phyloP scores from a whole-genome alignment of 2,329 filamentous ascomycete genomes.

The Zarea fungicola region DNA sequence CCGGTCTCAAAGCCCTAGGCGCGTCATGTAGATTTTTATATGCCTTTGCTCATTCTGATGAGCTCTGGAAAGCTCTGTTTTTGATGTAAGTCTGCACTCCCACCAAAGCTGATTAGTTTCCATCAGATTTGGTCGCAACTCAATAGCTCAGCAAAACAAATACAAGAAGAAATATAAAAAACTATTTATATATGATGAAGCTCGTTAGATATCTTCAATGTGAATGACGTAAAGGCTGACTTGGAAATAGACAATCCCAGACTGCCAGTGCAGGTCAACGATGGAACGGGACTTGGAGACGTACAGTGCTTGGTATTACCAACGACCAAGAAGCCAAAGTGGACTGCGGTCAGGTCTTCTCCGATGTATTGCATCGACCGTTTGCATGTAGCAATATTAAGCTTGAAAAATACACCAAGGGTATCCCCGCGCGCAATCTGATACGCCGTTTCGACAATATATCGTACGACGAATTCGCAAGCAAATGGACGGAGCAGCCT shows the following conservation, averaged over 20 bases:
- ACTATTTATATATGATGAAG: background rate
- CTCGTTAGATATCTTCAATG: background rate
- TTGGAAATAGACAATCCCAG: background rate
- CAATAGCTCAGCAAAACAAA: too few relatives aligned
- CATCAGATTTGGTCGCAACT: background rate
- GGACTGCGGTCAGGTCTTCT: constrained; percentile 75
- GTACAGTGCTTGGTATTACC: constrained; percentile 62
- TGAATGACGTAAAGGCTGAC: background rate
- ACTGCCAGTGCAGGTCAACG: constrained; percentile 13
- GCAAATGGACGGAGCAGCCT: constrained; percentile 70
- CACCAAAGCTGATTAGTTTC: background rate
- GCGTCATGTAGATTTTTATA: constrained; percentile 80
- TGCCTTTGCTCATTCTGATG: constrained; percentile 77
- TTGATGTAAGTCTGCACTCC: constrained; percentile 61
- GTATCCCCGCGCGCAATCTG: constrained; percentile 68
- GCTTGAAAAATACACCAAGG: constrained; percentile 59
- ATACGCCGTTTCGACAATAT: constrained; percentile 68
- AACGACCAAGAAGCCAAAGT: constrained; percentile 49
- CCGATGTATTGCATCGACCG: constrained; percentile 82
- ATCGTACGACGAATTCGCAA: constrained; percentile 66
- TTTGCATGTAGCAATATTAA: constrained; percentile 81
- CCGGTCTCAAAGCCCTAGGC: constrained; percentile 60
- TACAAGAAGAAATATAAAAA: background rate
- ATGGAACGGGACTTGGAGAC: constrained; percentile 83
- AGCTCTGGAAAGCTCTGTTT: constrained; percentile 83